Evolutionary conservation across 2,329 filamentous ascomycete species (phyloP), one percentile per base, ranked within the genome.

Genomic region (Colletotrichum sp.): DNA sequence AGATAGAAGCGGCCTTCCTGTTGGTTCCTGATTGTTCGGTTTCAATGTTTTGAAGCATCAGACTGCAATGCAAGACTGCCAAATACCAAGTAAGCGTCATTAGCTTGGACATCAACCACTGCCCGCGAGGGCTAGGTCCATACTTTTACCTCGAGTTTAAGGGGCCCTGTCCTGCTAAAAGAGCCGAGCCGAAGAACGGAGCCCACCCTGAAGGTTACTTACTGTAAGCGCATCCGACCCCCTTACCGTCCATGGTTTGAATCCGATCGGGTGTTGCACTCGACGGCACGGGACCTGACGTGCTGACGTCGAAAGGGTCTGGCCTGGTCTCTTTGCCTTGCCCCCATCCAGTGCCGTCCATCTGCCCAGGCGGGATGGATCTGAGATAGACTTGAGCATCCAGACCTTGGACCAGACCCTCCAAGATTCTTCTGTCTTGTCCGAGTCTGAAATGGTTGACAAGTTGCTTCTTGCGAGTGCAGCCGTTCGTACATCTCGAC

Each of bases 161-260:
- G 26, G 18, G 12, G 16, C 21, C 26, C 15, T 60, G 63, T 24
- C 34, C 24, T 34, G 49, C 63, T 52, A 32, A 18, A 64, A 65
- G 59, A 65, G 72, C 72, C 72, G 72, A 71, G 60, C 68, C 72
- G 68, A 75, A 71, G 39, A 39, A 75, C 62, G 67, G 52, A 52
- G 59, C 72, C 55, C 67, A 65, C 59, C 66, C 52, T 65, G 28
- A 32, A 64, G 55, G 39, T 70, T 70, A 70, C 65, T 64, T 70
- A 70, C 55, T 64, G 68, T 26, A 67, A 63, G 63, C 69, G 63
- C 36, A 75, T 64, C 72, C 69, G 62, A 75, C 72, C 72, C 67
- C 62, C 62, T 30, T 66, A 62, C 49, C 68, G 36, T 67, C 28
- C 68, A 34, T 34, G 26, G 39, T 68, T 39, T 32, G 57, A 65